phyloP scores from a whole-genome alignment of 2,329 filamentous ascomycete species.

The Aureobasidium sp. region DNA sequence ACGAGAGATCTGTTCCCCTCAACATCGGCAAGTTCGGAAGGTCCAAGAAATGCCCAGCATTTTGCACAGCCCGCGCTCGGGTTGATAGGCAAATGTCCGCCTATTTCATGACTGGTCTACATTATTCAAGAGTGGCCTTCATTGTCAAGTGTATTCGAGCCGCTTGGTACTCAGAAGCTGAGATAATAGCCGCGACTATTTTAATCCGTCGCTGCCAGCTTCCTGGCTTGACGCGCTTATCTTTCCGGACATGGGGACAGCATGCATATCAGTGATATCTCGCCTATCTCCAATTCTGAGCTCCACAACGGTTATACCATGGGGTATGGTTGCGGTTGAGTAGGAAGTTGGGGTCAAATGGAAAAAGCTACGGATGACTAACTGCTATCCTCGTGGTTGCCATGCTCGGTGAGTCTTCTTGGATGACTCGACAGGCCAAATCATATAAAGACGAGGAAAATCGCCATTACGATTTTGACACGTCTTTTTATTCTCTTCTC shows the following conservation, averaged over 20 bases:
- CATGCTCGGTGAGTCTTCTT: not conserved
- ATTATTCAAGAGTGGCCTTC: not conserved
- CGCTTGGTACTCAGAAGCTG: not conserved
- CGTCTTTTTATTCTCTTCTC: not conserved
- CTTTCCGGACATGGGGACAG: not conserved
- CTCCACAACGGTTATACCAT: not conserved
- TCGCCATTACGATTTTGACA: not conserved
- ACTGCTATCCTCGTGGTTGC: not conserved
- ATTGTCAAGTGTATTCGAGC: not conserved
- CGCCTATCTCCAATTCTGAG: not conserved
- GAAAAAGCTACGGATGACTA: not conserved
- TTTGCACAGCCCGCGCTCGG: not conserved
- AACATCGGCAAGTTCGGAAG: not conserved
- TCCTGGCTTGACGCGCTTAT: not conserved
- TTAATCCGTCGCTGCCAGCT: not conserved
- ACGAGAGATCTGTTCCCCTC: not conserved
- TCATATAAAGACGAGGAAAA: not conserved
- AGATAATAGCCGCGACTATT: not conserved
- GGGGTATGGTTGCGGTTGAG: too few relatives aligned
- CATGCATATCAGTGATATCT: not conserved
- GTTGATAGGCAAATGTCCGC: conserved; percentile 9
- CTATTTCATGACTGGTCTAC: not conserved
- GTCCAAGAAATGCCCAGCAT: conserved; percentile 10
- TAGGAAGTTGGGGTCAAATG: too few relatives aligned
- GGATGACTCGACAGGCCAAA: too few relatives aligned